These are phyloP conservation scores for Saccharomyces hybrid DNA, from an alignment of 1,139 yeast species.

Conservation along the genomic window DNA sequence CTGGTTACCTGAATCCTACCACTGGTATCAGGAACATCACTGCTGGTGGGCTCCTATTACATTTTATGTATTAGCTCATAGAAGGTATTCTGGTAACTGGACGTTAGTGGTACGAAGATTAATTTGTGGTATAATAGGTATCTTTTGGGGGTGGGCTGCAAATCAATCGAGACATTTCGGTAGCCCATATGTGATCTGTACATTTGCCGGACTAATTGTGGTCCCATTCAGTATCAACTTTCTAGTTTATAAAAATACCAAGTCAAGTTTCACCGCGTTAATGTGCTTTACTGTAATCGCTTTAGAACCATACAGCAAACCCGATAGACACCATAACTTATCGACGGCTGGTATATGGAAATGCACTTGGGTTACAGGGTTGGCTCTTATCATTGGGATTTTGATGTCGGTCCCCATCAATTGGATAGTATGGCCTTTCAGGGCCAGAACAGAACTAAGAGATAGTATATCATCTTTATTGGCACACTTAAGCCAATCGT, in stretches of 20 bases:
- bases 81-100: conserved; percentile 40
- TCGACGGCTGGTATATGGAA: conserved; percentile 29
- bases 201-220: conserved; percentile 35
- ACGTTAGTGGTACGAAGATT: conserved; percentile 33
- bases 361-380: conserved; percentile 36
- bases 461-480: conserved; percentile 35
- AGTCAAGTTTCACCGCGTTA: conserved; percentile 38
- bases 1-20: conserved; percentile 35
- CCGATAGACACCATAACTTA: conserved; percentile 6
- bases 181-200: conserved; percentile 36
- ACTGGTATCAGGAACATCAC: conserved; percentile 38
- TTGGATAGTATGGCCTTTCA: conserved; percentile 45
- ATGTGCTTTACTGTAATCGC: conserved; percentile 37
- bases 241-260: conserved; percentile 31
- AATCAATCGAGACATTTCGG: conserved; percentile 34
- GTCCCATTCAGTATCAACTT: conserved; percentile 33
- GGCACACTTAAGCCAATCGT: conserved; percentile 39
- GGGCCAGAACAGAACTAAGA: conserved; percentile 38
- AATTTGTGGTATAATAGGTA: conserved; percentile 34
- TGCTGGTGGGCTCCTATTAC: conserved; percentile 39
- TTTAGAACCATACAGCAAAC: conserved; percentile 26
- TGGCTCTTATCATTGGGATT: conserved; percentile 36
- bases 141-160: conserved; percentile 42
- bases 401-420: conserved; percentile 34
- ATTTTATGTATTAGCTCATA: conserved; percentile 35